Percentiles rank a stretch among this genome's conserved stretches.
These are phyloP conservation scores for Ophiostoma montium DNA, from an alignment of 2,329 filamentous ascomycete species.

Conservation along the genomic window DNA sequence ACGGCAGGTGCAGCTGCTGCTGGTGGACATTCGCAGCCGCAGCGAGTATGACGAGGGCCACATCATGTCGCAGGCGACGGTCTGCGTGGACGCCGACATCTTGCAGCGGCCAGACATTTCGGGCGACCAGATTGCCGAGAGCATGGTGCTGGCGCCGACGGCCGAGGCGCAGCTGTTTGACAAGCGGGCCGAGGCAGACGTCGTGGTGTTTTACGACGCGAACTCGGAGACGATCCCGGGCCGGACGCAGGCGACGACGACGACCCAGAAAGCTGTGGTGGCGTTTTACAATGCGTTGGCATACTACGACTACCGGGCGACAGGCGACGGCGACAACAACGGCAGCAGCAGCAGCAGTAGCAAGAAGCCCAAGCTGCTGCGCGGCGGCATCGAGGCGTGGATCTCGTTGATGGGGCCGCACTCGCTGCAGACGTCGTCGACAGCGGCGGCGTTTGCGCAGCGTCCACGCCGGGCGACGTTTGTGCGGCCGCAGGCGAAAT, in stretches of 20 bases:
- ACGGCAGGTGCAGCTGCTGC: conserved; percentile 47
- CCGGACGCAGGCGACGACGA: conserved; percentile 11
- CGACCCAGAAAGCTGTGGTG: conserved; percentile 40
- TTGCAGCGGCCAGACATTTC: conserved; percentile 54
- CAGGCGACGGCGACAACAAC: conserved; percentile 3
- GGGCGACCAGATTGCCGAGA: conserved; percentile 47
- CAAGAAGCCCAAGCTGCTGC: conserved; percentile 59
- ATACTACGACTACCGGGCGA: conserved; percentile 54
- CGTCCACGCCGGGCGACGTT: conserved; percentile 12
- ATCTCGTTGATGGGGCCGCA: conserved; percentile 61
- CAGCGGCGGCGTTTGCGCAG: conserved; percentile 6
- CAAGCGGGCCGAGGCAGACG: conserved; percentile 59
- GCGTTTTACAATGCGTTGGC: conserved; percentile 67
- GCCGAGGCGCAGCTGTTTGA: conserved; percentile 64
- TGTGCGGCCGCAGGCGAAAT: conserved; percentile 28
- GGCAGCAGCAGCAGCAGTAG: neutral
- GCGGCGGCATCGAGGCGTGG: conserved; percentile 80
- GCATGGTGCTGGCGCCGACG: conserved; percentile 56
- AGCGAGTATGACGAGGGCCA: conserved; percentile 79
- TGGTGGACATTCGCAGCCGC: conserved; percentile 76
- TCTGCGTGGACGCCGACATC: conserved; percentile 77
- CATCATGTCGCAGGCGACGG: conserved; percentile 67
- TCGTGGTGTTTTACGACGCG: conserved; percentile 86
- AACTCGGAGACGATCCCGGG: conserved; percentile 39
- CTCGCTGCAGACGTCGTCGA: conserved; percentile 35